A percentile compares a stretch with the other conserved stretches of the same genome.
Conservation (phyloP, 805 yeast species). For the Lachancea sp. region DNA sequence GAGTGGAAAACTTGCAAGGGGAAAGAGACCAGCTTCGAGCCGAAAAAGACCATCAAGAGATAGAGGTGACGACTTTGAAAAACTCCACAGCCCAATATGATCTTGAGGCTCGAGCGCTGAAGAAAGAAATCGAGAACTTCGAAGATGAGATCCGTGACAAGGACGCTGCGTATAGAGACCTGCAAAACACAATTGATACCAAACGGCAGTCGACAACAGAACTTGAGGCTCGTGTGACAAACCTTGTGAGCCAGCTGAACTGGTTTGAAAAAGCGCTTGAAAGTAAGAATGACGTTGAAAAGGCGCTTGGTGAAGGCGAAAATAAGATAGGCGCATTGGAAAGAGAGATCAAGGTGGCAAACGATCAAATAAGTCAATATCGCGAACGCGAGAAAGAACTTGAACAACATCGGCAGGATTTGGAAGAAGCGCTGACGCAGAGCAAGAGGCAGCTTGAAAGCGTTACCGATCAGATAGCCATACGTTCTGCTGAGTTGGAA, state of each 20-base stretch:
- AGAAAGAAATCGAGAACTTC: neutral
- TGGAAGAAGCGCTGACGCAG: constrained; percentile 13
- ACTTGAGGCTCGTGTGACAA: constrained; percentile 3
- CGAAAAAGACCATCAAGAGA: constrained; percentile 5
- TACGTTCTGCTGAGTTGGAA: constrained; percentile 34
- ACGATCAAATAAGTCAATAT: constrained; percentile 3
- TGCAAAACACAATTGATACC: constrained; percentile 2
- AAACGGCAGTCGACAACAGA: constrained; percentile 3
- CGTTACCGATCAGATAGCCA: constrained; percentile 31
- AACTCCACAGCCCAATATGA: neutral
- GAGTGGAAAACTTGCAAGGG: constrained; percentile 5
- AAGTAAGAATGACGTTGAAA: constrained; percentile 8
- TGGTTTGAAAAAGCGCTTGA: constrained; percentile 11
- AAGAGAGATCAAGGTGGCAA: neutral
- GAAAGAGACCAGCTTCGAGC: constrained; percentile 7
- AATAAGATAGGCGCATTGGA: neutral
- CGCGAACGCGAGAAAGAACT: neutral
- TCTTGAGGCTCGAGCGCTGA: constrained; percentile 1
- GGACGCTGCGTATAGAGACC: neutral
- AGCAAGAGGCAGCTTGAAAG: constrained; percentile 19
- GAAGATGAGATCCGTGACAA: neutral
- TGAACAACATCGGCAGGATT: neutral
- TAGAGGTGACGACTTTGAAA: neutral
- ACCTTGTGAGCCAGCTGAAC: too few species aligned
- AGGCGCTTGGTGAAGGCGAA: neutral